Evolutionary conservation across 495 filamentous ascomycete species (phyloP), one percentile per base, ranked within the genome.

Genomic region (Penicillium cosmopolitanum): DNA sequence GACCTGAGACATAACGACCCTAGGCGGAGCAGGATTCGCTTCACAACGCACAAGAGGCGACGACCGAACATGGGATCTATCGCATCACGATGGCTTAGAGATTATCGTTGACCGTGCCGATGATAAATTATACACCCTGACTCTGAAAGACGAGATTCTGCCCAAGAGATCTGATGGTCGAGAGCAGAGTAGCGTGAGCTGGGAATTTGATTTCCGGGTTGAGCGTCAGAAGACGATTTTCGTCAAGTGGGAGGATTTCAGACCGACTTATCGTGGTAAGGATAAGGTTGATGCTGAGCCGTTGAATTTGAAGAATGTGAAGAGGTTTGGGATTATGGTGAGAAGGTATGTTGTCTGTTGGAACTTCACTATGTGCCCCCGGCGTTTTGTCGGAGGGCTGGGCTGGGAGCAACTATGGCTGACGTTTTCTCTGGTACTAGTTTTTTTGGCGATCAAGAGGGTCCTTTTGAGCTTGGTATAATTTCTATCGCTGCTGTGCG

Each of bases 21-120:
- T 96, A 0, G 89, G 89, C 12, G 90, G 90, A 10, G 91, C 92
- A 1, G 92, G 91, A 5, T 96, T 96, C 67, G 91, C 92, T 1
- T 87, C 84, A 0, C 90, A 93, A 62, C 84, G 88, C 25, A 90
- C 90, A 11, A 75, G 75, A 11, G 76, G 76, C n/a, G 76, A 78
- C 13, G 67, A 73, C 0, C 56, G 65, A 6, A 66, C 46, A 4
- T 89, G 86, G 84, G 77, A 91, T 63, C 66, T 90, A 8, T 75
- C 78, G 7, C 61, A 38, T 13, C 86, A 84, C 54, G 76, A 84
- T 23, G 87, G 87, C 0, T 53, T 90, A 0, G 79, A 83, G 58
- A 9, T 85, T 2, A 46, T 61, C 5, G 58, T 82, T 16, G 58
- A 59, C 5, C 52, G 60, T 16, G 59, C 71, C 33, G 77, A 81